Evolutionary conservation across 73 alveolate species (phyloP).

Genomic region (Paraurostyla sp.): DNA sequence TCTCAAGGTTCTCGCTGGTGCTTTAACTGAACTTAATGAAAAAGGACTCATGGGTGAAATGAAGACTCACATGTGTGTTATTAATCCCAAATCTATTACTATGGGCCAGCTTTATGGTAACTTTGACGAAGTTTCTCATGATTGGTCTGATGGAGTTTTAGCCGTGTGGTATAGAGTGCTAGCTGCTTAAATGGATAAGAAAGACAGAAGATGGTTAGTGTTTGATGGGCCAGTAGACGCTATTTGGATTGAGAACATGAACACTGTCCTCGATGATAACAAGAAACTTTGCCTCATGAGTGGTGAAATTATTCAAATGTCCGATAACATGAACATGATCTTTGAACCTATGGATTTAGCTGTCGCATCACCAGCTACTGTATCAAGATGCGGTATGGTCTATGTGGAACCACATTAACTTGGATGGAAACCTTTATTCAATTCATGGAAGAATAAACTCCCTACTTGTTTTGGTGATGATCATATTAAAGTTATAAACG

Average conservation of each 20-base stretch:
- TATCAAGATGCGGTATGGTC: slow-evolving; percentile 99
- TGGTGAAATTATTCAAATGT: slow-evolving; percentile 97
- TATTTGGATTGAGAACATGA: slow-evolving; percentile 99
- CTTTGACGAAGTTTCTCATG: slow-evolving; percentile 98
- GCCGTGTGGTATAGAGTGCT: slow-evolving; percentile 96
- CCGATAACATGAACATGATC: slow-evolving; percentile 97
- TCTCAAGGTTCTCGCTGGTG: slow-evolving; percentile 93
- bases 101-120: slow-evolving; percentile 96
- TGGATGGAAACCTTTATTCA: slow-evolving; percentile 94
- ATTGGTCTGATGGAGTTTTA: slow-evolving; percentile 99
- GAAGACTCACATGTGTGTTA: slow-evolving; percentile 87
- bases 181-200: slow-evolving; percentile 90
- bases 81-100: slow-evolving; percentile 99
- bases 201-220: slow-evolving; percentile 96
- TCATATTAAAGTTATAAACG: slow-evolving; percentile 84
- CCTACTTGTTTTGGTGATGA: slow-evolving; percentile 86
- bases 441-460: slow-evolving; percentile 93
- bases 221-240: slow-evolving; percentile 99
- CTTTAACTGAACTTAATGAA: slow-evolving; percentile 95
- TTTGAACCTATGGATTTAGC: slow-evolving; percentile 99
- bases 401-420: slow-evolving; percentile 95
- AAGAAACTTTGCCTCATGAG: slow-evolving; percentile 98
- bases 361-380: slow-evolving; percentile 99
- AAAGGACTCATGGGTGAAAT: slow-evolving; percentile 95
- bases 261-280: slow-evolving; percentile 97